Percentiles rank a stretch among this genome's conserved stretches.
These are phyloP conservation scores for Annona cherimola DNA, from an alignment of 164 flowering plant genomes.

Conservation along the genomic window DNA sequence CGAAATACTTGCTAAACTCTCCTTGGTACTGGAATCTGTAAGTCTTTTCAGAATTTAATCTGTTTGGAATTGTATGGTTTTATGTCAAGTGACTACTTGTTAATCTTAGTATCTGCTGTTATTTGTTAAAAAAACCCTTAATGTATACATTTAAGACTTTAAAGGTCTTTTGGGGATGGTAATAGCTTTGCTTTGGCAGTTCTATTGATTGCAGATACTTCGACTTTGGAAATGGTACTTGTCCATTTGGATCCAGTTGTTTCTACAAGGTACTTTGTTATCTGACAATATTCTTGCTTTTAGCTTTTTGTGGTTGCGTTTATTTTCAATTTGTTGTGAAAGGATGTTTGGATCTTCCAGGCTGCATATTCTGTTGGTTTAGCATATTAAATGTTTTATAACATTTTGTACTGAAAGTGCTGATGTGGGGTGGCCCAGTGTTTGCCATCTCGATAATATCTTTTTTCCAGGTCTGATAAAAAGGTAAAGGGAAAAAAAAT, in stretches of 20 bases:
- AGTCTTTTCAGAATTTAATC: not conserved
- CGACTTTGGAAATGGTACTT: slow-evolving; percentile 86
- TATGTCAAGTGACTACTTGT: not conserved
- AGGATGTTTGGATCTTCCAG: not conserved
- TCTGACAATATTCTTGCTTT: not conserved
- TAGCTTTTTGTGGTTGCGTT: not conserved
- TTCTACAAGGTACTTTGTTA: slow-evolving; percentile 73
- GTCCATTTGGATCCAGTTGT: slow-evolving; percentile 95
- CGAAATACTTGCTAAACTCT: no score
- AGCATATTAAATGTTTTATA: not conserved
- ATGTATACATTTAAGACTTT: no score
- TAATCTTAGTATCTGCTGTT: slow-evolving; percentile 2
- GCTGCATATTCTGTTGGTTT: not conserved
- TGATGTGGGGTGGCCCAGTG: not conserved
- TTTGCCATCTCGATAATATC: no score
- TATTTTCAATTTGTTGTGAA: not conserved
- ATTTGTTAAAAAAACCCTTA: no score
- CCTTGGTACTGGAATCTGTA: not conserved
- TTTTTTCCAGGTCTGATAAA: no score
- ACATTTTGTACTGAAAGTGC: not conserved
- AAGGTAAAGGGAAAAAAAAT: no score
- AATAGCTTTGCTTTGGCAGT: slow-evolving; percentile 34
- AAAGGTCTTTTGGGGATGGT: not conserved
- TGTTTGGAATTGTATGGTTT: not conserved
- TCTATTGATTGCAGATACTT: slow-evolving; percentile 95